Evolutionary conservation across 2,329 filamentous ascomycete genomes (phyloP), one percentile per base, ranked within the genome.

Genomic region (Zymoseptoria crescenta): DNA sequence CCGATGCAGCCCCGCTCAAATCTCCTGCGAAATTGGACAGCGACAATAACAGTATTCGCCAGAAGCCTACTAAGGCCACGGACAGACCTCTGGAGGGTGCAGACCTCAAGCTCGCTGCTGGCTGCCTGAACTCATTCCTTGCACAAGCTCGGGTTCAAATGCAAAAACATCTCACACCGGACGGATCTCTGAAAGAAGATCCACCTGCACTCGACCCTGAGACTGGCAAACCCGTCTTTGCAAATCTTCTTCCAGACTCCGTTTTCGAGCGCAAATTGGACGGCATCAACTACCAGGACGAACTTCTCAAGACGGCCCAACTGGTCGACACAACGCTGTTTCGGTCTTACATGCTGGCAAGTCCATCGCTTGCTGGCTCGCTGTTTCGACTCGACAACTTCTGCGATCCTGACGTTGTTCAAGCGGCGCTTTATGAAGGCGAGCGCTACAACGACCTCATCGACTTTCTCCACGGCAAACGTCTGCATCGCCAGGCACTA

Each of bases 401-500:
- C 71, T 97, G 94, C 73, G 93, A 99, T 68, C 93, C 94, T 0
- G 87, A 90, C 29, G 94, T 97, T 2, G 93, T 99, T 21, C 94
- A 96, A 71, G 89, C 96, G 73, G 91, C 91, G 68, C 79, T 99
- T 4, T 85, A 96, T 60, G 90, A 96, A 72, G 90, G 87, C 49
- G 89, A 89, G 59, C 85, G 92, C 30, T 96, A 96, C 74, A 93
- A 87, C 55, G 93, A 97, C 75, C 79, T 99, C 1, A 91, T 99
- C n/a, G 93, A 97, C 73, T 99, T 99, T 71, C 86, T 97, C 66
- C 91, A 95, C 68, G 94, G 94, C 63, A 99, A 99, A 77, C 92
- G 88, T 73, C 81, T 97, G 49, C 94, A 99, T 74, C 85, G 87
- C 19, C 87, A 95, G 69, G 93, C 94, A 0, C 77, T 99, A 19